Evolutionary conservation across 805 yeast genomes (phyloP).

Genomic region (Saccharomycopsis fibuligera): DNA sequence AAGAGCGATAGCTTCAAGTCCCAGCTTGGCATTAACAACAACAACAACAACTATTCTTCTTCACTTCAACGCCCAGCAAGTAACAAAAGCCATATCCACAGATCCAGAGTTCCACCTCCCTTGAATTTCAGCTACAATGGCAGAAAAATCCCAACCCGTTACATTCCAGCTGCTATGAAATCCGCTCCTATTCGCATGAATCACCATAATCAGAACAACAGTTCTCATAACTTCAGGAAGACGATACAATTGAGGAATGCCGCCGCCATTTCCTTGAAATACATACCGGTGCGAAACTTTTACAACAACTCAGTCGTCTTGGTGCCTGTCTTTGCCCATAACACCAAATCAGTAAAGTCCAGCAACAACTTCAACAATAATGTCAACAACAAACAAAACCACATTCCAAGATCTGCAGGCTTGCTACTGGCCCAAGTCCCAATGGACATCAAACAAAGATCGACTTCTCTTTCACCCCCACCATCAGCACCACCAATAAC

Average conservation of each 20-base stretch:
- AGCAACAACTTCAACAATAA: too few species aligned
- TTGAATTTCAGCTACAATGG: neutral
- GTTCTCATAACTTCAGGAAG: too few species aligned
- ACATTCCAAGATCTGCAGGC: too few species aligned
- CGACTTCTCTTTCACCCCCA: too few species aligned
- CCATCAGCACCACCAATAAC: too few species aligned
- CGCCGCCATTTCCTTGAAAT: neutral
- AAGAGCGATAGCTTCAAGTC: too few species aligned
- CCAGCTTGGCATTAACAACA: too few species aligned
- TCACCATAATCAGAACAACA: too few species aligned
- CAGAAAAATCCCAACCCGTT: neutral
- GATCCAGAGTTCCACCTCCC: constrained; percentile 6
- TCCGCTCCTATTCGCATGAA: constrained; percentile 10
- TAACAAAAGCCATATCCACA: neutral
- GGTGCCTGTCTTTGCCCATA: neutral
- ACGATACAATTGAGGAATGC: neutral
- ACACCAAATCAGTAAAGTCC: neutral
- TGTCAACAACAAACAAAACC: too few species aligned
- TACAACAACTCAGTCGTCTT: constrained; percentile 3
- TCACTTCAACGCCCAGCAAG: neutral
- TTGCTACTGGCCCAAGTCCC: too few species aligned
- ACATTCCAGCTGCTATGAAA: constrained; percentile 7
- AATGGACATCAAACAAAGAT: too few species aligned
- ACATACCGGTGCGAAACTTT: constrained; percentile 5
- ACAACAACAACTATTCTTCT: neutral